Conservation (phyloP, 371 early-diverging fungal genomes). For the Lichtheimia hyalospora region DNA sequence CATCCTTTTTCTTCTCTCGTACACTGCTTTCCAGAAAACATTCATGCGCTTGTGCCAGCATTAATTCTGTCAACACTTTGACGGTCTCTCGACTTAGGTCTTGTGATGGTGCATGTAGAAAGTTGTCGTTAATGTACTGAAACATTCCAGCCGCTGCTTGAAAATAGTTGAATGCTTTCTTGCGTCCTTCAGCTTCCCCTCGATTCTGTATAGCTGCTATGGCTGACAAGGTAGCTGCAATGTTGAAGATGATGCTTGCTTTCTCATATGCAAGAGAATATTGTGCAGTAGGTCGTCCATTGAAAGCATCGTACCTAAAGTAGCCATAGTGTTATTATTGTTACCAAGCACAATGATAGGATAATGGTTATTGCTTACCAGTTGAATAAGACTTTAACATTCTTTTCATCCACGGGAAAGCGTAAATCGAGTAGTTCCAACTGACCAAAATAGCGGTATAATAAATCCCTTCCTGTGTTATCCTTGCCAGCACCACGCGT, state of each 20-base stretch:
- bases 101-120: slow-evolving; percentile 91
- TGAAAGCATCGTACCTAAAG: slow-evolving; percentile 91
- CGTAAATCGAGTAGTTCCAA: slow-evolving; percentile 92
- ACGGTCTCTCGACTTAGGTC: slow-evolving; percentile 90
- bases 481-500: slow-evolving; percentile 93
- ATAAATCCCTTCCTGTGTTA: slow-evolving; percentile 86
- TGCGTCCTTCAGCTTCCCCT: slow-evolving; percentile 74
- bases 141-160: slow-evolving; percentile 93
- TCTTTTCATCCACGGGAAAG: slow-evolving; percentile 89
- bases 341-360: not conserved
- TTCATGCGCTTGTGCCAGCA: slow-evolving; percentile 96
- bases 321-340: too few relatives aligned
- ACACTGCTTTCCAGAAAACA: slow-evolving; percentile 85
- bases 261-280: slow-evolving; percentile 95
- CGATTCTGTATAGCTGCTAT: slow-evolving; percentile 75
- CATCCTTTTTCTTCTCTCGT: slow-evolving; percentile 82
- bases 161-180: slow-evolving; percentile 83
- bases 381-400: slow-evolving; percentile 82
- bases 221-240: slow-evolving; percentile 78
- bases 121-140: slow-evolving; percentile 94
- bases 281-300: slow-evolving; percentile 58
- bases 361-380: slow-evolving; percentile 61
- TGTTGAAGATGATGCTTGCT: slow-evolving; percentile 93
- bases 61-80: slow-evolving; percentile 77
- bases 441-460: slow-evolving; percentile 95